Conservation (phyloP, 2,329 filamentous ascomycete species). For the Fusarium begoniae region DNA sequence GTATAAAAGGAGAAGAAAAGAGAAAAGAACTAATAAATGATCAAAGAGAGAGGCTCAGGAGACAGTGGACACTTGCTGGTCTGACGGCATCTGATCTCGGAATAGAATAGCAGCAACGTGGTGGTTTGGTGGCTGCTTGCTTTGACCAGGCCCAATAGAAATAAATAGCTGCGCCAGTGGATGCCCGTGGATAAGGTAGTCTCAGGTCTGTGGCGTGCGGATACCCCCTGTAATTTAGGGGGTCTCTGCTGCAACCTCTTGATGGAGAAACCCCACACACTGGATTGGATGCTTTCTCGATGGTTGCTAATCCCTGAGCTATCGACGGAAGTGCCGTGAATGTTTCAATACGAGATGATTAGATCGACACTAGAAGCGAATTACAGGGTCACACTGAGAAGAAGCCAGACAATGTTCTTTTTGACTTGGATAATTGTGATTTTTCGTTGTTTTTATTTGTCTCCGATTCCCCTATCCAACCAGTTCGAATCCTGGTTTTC, state of each 20-base stretch:
- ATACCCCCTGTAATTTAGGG: constrained; percentile 27
- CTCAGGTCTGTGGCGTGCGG: constrained; percentile 22
- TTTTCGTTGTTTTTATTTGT: constrained; percentile 11
- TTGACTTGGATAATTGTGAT: neutral
- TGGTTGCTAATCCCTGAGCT: constrained; percentile 1
- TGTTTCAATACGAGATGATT: constrained; percentile 2
- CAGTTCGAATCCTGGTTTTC: neutral
- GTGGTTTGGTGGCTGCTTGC: constrained; percentile 30
- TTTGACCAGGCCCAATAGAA: constrained; percentile 16
- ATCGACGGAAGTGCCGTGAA: constrained; percentile 9
- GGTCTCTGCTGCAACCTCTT: constrained; percentile 18
- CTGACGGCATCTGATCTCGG: constrained; percentile 28
- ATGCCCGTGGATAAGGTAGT: neutral
- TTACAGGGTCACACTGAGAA: constrained; percentile 9
- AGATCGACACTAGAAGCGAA: constrained; percentile 10
- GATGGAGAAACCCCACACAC: constrained; percentile 7
- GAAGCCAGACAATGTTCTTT: neutral
- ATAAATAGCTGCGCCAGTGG: constrained; percentile 3
- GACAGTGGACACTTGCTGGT: constrained; percentile 34
- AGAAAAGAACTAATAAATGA: neutral
- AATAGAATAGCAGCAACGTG: constrained; percentile 21
- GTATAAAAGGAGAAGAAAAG: neutral
- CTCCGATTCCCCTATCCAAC: constrained; percentile 8
- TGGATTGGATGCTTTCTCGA: neutral
- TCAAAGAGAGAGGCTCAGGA: constrained; percentile 25